phyloP scores from a whole-genome alignment of 1,139 yeast genomes.

The Blastobotrys petasosporus region DNA sequence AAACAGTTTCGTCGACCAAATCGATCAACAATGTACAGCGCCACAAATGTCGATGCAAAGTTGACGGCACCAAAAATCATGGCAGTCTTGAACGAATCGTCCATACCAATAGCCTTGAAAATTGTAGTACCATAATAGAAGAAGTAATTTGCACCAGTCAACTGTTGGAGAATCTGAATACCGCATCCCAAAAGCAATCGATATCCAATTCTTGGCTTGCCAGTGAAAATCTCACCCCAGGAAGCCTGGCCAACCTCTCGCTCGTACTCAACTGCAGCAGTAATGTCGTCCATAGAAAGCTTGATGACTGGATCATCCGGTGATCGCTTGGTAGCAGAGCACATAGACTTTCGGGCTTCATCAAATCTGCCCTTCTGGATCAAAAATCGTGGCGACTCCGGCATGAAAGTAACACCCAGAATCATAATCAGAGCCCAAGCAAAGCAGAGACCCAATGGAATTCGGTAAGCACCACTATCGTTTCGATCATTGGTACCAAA shows the following conservation, averaged over 20 bases:
- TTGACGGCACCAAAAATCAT: constrained; percentile 74
- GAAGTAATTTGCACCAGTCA: constrained; percentile 75
- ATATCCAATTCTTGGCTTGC: constrained; percentile 59
- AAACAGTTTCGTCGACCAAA: constrained; percentile 67
- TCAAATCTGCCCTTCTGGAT: constrained; percentile 48
- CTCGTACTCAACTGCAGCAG: constrained; percentile 59
- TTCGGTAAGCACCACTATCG: constrained; percentile 56
- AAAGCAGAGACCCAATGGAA: constrained; percentile 49
- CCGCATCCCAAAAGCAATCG: constrained; percentile 60
- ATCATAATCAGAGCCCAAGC: constrained; percentile 40
- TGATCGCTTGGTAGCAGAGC: constrained; percentile 57
- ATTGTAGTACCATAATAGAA: constrained; percentile 77
- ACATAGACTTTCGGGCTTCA: constrained; percentile 55
- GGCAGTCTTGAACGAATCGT: constrained; percentile 60
- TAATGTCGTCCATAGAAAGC: constrained; percentile 53
- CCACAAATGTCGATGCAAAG: constrained; percentile 66
- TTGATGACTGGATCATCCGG: constrained; percentile 53
- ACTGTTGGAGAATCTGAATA: constrained; percentile 66
- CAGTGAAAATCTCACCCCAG: constrained; percentile 59
- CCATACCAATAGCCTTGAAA: constrained; percentile 68
- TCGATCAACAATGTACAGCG: constrained; percentile 59
- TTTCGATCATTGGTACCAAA: constrained; percentile 50
- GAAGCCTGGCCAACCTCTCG: constrained; percentile 56
- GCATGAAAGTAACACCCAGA: constrained; percentile 58
- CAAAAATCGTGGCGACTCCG: constrained; percentile 75